A percentile compares a stretch with the other conserved stretches of the same genome.
Conservation (phyloP, 192 early-diverging fungal species). For the Coemansia erecta region DNA sequence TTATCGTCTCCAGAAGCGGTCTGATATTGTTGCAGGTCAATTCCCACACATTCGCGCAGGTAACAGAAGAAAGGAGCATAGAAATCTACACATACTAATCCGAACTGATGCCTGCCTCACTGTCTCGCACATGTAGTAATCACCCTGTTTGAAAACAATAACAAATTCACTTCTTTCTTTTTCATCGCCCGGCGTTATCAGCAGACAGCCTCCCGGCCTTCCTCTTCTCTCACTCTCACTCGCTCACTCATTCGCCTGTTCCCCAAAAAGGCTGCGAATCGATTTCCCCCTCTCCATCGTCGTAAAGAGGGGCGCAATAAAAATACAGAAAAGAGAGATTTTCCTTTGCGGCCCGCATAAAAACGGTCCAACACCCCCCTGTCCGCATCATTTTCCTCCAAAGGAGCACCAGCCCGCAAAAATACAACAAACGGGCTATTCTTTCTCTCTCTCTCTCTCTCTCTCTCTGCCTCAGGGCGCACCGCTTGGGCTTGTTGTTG, state of each 20-base stretch:
- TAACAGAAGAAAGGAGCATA: too few species aligned
- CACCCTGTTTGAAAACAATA: too few species aligned
- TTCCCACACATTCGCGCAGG: too few species aligned
- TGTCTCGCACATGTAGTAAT: too few species aligned
- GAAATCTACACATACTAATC: too few species aligned
- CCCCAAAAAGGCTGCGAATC: conserved; percentile 1
- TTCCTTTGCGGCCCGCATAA: conserved; percentile 19
- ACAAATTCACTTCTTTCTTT: too few species aligned
- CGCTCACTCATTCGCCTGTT: background rate
- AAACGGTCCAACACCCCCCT: conserved; percentile 7
- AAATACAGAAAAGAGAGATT: conserved; percentile 12
- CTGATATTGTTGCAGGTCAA: too few species aligned
- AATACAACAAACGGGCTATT: conserved; percentile 7
- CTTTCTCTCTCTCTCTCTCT: too few species aligned
- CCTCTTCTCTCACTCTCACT: background rate
- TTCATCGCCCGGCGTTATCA: too few species aligned
- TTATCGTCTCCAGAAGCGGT: too few species aligned
- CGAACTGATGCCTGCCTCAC: too few species aligned
- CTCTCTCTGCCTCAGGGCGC: background rate
- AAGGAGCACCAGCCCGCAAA: conserved; percentile 1
- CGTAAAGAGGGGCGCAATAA: conserved; percentile 6
- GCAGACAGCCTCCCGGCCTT: too few species aligned
- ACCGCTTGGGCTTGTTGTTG: conserved; percentile 16
- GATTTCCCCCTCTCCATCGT: background rate
- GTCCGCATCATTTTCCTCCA: background rate